These are phyloP conservation scores for Alternaria conjuncta DNA, from an alignment of 2,329 filamentous ascomycete genomes.

Conservation along the genomic window DNA sequence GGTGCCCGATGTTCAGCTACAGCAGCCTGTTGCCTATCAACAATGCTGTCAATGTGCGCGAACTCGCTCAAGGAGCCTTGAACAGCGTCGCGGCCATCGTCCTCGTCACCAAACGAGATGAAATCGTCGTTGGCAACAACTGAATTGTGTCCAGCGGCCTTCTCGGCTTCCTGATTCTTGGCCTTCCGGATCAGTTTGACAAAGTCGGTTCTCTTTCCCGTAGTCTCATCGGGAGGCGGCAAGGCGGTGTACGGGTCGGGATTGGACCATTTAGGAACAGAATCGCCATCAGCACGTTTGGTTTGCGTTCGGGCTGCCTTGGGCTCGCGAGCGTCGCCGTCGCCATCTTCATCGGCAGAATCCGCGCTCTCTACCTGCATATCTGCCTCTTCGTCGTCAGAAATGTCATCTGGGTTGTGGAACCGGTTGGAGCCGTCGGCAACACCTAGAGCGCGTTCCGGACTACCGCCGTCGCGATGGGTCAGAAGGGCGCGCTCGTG, in stretches of 20 bases:
- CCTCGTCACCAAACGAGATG: conserved; percentile 74
- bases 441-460: conserved; percentile 56
- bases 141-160: conserved; percentile 60
- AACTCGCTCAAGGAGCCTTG: conserved; percentile 36
- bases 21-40: conserved; percentile 14
- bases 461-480: conserved; percentile 49
- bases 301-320: conserved; percentile 32
- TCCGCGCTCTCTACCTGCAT: conserved; percentile 40
- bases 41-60: conserved; percentile 10
- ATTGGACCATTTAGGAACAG: conserved; percentile 85
- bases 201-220: conserved; percentile 81
- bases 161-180: conserved; percentile 65
- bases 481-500: conserved; percentile 55
- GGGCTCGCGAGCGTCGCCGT: conserved; percentile 18
- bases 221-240: conserved; percentile 75
- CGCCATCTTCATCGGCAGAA: conserved; percentile 23
- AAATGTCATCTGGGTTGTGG: conserved; percentile 48
- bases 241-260: conserved; percentile 91
- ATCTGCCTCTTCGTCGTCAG: conserved; percentile 46
- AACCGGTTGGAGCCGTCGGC: conserved; percentile 51
- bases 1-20: conserved; percentile 19
- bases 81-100: conserved; percentile 12
- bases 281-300: conserved; percentile 38
- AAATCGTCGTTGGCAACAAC: conserved; percentile 72
- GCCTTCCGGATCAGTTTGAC: conserved; percentile 92